phyloP scores from a whole-genome alignment of 331 rosid genomes.

The Ulmus americana region DNA sequence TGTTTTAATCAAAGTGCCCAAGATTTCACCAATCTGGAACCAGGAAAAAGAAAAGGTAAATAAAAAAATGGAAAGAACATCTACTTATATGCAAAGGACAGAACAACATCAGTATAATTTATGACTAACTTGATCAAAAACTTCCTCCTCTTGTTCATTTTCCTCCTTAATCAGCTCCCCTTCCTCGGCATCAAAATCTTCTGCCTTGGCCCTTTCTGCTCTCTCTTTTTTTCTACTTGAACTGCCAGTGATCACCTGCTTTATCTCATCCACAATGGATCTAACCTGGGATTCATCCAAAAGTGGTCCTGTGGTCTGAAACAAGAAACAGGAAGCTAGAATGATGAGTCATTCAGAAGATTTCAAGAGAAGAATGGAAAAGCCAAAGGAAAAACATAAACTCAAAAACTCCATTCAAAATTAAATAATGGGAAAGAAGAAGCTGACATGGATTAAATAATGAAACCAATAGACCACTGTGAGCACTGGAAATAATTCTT shows the following conservation, averaged over 20 bases:
- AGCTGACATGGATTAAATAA: no score
- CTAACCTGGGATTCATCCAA: slow-evolving; percentile 80
- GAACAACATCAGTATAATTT: not conserved
- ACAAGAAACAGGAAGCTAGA: slow-evolving; percentile 13
- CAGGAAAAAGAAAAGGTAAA: slow-evolving; percentile 1
- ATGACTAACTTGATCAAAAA: slow-evolving; percentile 82
- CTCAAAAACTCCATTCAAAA: not conserved
- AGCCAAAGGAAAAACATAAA: not conserved
- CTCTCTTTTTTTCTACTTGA: slow-evolving; percentile 89
- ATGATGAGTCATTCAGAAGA: not conserved
- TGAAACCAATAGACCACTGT: not conserved
- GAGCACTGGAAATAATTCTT: not conserved
- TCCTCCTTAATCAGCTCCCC: slow-evolving; percentile 87
- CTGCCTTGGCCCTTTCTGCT: slow-evolving; percentile 81
- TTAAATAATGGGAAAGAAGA: not conserved
- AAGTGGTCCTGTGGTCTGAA: slow-evolving; percentile 70
- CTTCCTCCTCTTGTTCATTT: slow-evolving; percentile 99
- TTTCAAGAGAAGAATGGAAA: not conserved
- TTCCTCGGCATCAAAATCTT: slow-evolving; percentile 97
- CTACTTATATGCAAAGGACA: not conserved
- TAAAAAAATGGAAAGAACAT: slow-evolving; percentile 4
- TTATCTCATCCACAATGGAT: slow-evolving; percentile 88
- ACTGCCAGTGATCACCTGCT: slow-evolving; percentile 87
- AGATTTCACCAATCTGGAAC: slow-evolving; percentile 88
- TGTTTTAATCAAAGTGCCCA: slow-evolving; percentile 95